phyloP scores from a whole-genome alignment of 2,329 filamentous ascomycete genomes.

The Colletotrichum neosansevieriae region DNA sequence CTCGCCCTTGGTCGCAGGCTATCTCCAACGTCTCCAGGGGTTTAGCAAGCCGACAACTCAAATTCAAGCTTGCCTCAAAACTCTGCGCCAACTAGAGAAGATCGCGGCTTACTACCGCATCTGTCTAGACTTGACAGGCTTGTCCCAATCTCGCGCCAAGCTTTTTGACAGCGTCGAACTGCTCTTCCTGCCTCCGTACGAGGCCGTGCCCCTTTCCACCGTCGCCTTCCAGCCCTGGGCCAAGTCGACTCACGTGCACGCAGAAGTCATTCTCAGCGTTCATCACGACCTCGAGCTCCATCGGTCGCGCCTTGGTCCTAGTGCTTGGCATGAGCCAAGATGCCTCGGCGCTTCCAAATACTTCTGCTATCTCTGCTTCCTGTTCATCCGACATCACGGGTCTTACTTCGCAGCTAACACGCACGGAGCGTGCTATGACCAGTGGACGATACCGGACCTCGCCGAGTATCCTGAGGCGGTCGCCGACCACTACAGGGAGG shows the following conservation, averaged over 20 bases:
- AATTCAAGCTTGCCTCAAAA: constrained; percentile 40
- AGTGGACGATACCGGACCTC: constrained; percentile 41
- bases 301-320: not conserved
- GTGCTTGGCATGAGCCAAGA: constrained; percentile 26
- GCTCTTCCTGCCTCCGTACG: constrained; percentile 37
- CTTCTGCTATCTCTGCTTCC: constrained; percentile 41
- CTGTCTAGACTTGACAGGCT: constrained; percentile 15
- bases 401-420: constrained; percentile 39
- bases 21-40: constrained; percentile 30
- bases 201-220: constrained; percentile 33
- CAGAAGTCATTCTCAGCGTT: constrained; percentile 37
- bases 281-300: constrained; percentile 36
- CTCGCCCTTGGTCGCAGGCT: constrained; percentile 21
- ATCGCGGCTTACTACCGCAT: constrained; percentile 41
- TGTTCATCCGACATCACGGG: constrained; percentile 40
- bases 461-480: constrained; percentile 37
- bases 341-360: constrained; percentile 41
- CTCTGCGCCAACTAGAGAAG: constrained; percentile 40
- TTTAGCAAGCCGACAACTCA: constrained; percentile 35
- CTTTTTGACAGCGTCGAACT: constrained; percentile 30
- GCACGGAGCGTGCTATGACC: constrained; percentile 41
- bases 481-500: constrained; percentile 21
- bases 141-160: constrained; percentile 23
- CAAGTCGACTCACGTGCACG: constrained; percentile 39
- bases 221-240: constrained; percentile 40